A percentile compares a stretch with the other conserved stretches of the same genome.
phyloP scores from a whole-genome alignment of 2,329 filamentous ascomycete genomes.

The Aspergillaceae sp. region DNA sequence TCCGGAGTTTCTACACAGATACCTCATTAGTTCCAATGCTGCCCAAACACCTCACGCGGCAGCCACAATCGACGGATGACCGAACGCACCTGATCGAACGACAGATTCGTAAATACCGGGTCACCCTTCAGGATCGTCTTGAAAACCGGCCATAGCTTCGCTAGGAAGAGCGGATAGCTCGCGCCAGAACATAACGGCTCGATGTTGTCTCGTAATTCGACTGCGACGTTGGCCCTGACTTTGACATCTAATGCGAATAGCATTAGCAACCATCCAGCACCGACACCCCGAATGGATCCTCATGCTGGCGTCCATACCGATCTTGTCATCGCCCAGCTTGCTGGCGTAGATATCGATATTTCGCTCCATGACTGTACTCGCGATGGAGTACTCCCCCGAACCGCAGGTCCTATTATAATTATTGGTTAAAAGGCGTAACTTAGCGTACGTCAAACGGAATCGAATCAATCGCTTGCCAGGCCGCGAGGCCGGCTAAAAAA shows the following conservation, averaged over 20 bases:
- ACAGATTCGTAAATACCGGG: constrained; percentile 85
- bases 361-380: constrained; percentile 30
- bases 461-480: constrained; percentile 25
- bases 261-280: neutral
- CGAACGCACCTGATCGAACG: constrained; percentile 67
- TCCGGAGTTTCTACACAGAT: constrained; percentile 64
- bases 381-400: constrained; percentile 13
- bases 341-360: constrained; percentile 43
- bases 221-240: constrained; percentile 71
- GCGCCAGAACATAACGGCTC: constrained; percentile 71
- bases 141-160: constrained; percentile 83
- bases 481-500: constrained; percentile 28
- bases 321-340: constrained; percentile 41
- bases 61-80: constrained; percentile 1
- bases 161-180: constrained; percentile 72
- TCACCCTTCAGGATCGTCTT: constrained; percentile 73
- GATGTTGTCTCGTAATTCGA: constrained; percentile 80
- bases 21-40: constrained; percentile 2
- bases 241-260: constrained; percentile 57
- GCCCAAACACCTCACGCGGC: neutral
- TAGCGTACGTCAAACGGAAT: constrained; percentile 10
- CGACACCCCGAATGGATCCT: no score
- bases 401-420: constrained; percentile 6
- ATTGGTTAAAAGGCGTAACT: no score
- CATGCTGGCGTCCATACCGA: constrained; percentile 29